Percentiles rank a stretch among this genome's conserved stretches.
Evolutionary conservation across 345 rosid genomes (phyloP).

Genomic region (Salix arbutifolia): DNA sequence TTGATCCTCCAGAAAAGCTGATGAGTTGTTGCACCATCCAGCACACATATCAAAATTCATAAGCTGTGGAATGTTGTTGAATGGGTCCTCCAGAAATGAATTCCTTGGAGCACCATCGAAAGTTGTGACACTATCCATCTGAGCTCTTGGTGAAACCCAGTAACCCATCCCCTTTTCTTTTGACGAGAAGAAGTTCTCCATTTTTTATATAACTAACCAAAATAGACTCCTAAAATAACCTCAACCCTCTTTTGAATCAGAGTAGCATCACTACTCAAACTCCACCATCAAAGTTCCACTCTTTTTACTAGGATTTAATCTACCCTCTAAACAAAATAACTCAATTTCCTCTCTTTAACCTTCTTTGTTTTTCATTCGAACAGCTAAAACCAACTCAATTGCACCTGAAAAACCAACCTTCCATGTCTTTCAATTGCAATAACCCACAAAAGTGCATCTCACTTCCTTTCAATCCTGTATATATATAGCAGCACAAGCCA

Average conservation of each 20-base stretch:
- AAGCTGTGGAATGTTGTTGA: slow-evolving; percentile 43
- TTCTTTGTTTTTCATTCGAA: neutral
- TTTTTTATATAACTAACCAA: slow-evolving; percentile 18
- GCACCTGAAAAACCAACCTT: neutral
- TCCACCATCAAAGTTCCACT: too few relatives aligned
- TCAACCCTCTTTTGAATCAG: neutral
- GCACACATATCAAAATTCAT: slow-evolving; percentile 59
- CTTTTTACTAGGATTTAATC: neutral
- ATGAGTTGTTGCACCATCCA: slow-evolving; percentile 61
- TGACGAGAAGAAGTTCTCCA: slow-evolving; percentile 57
- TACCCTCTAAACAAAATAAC: neutral
- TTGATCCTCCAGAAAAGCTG: slow-evolving; percentile 42
- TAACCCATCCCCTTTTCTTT: slow-evolving; percentile 49
- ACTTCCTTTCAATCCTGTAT: neutral
- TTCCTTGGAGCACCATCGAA: slow-evolving; percentile 26
- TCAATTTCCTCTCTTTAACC: neutral
- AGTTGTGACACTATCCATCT: slow-evolving; percentile 32
- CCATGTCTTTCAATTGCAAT: neutral
- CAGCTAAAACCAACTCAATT: neutral
- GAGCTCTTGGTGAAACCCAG: slow-evolving; percentile 42
- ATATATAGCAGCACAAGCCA: neutral
- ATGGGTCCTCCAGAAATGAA: slow-evolving; percentile 44
- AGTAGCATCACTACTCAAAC: too few relatives aligned
- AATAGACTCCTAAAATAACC: neutral
- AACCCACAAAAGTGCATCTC: slow-evolving; percentile 11